phyloP scores from a whole-genome alignment of 1,284 basidiomycete species.

The Papiliotrema nemorosa region DNA sequence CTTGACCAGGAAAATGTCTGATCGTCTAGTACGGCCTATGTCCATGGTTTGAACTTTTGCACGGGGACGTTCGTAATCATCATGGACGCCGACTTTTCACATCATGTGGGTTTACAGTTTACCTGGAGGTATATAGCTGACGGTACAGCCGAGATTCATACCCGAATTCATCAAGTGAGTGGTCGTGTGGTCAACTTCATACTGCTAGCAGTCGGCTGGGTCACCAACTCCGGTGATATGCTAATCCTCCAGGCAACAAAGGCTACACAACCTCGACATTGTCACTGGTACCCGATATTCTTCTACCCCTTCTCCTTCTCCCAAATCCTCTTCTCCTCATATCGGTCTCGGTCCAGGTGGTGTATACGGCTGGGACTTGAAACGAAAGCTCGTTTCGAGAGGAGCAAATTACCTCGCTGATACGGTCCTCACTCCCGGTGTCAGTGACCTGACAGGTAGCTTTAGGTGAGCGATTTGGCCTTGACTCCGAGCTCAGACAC shows the following conservation, averaged over 20 bases:
- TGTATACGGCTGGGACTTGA: constrained; percentile 85
- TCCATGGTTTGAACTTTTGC: constrained; percentile 81
- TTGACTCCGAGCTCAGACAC: no score
- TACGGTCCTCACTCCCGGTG: constrained; percentile 73
- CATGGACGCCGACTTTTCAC: constrained; percentile 95
- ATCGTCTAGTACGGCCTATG: constrained; percentile 72
- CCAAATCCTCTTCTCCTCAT: constrained; percentile 15
- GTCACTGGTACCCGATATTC: constrained; percentile 87
- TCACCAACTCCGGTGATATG: background rate
- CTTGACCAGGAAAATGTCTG: no score
- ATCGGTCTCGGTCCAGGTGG: constrained; percentile 62
- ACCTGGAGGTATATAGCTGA: constrained; percentile 1
- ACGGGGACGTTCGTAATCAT: constrained; percentile 93
- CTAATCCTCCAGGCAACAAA: constrained; percentile 57
- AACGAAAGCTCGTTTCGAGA: constrained; percentile 76
- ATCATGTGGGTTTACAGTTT: constrained; percentile 63
- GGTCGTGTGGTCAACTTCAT: constrained; percentile 3
- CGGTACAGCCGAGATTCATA: constrained; percentile 77
- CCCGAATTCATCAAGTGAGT: constrained; percentile 75
- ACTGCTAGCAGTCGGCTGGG: background rate
- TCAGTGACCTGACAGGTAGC: constrained; percentile 80
- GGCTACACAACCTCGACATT: constrained; percentile 76
- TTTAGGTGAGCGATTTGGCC: constrained; percentile 61
- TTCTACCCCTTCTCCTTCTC: constrained; percentile 33
- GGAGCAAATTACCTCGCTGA: constrained; percentile 83